phyloP scores from a whole-genome alignment of 371 early-diverging fungal genomes.

The Mucor lusitanicus region DNA sequence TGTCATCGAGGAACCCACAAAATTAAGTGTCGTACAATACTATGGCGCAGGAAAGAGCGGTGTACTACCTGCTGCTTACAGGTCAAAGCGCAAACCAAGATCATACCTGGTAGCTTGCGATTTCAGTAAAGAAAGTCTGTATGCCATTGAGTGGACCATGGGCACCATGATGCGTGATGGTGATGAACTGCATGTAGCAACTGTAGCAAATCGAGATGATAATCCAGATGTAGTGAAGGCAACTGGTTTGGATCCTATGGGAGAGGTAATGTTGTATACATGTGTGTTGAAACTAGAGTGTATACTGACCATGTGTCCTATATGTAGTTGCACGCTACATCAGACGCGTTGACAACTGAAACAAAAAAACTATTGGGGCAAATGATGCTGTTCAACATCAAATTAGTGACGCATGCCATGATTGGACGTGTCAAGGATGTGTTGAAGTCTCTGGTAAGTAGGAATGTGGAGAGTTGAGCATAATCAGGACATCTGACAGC shows the following conservation, averaged over 20 bases:
- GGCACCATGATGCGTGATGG: slow-evolving; percentile 60
- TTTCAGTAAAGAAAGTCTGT: slow-evolving; percentile 42
- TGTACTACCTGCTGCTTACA: slow-evolving; percentile 4
- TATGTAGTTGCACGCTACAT: slow-evolving; percentile 37
- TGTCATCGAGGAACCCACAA: slow-evolving; percentile 7
- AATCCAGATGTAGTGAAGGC: slow-evolving; percentile 38
- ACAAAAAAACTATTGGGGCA: slow-evolving; percentile 33
- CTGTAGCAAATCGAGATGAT: slow-evolving; percentile 53
- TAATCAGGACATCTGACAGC: background rate
- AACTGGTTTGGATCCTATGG: slow-evolving; percentile 23
- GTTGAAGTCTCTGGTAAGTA: slow-evolving; percentile 34
- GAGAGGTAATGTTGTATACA: slow-evolving; percentile 13
- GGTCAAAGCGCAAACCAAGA: slow-evolving; percentile 21
- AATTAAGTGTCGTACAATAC: slow-evolving; percentile 7
- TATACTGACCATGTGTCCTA: background rate
- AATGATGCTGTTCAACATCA: slow-evolving; percentile 52
- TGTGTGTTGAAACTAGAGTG: background rate
- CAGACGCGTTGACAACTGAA: slow-evolving; percentile 22
- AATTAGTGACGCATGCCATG: slow-evolving; percentile 49
- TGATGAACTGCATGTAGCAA: slow-evolving; percentile 55
- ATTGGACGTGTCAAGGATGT: slow-evolving; percentile 51
- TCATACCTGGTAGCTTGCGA: slow-evolving; percentile 45
- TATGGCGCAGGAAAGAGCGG: slow-evolving; percentile 35
- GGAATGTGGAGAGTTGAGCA: background rate
- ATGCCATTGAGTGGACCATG: slow-evolving; percentile 57